Evolutionary conservation across 2,329 filamentous ascomycete species (phyloP), one percentile per base, ranked within the genome.

Genomic region (Alternaria consortialis): DNA sequence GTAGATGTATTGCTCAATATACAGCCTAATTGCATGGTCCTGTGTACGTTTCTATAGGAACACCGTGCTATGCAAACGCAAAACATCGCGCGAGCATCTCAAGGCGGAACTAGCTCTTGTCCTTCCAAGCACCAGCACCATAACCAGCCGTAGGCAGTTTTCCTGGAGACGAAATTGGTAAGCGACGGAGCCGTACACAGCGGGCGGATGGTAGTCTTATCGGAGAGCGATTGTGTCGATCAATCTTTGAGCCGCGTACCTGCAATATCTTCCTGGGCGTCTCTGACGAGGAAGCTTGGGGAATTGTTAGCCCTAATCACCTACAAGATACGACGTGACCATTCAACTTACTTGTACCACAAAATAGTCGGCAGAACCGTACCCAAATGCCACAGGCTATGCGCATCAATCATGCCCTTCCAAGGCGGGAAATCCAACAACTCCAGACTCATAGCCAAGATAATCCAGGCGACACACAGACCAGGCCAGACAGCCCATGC

Each of bases 391-490:
- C 95, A 99, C 65, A 99, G 79, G 73, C 92, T 94, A 81, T 99
- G 95, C 4, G 95, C 95, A 84, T 99, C 95, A 52, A 99, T 80
- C 78, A 90, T 88, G 7, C 92, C 91, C 77, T 87, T 84, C 81
- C 91, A 85, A 2, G 95, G 95, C 55, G 95, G 88, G 73, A 99
- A 99, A 79, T 99, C 95, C 65, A 98, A 87, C 70, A 99, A 79
- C 82, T 99, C 95, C 79, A 99, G 84, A 78, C 94, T 94, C 95
- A 99, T 99, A 36, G 92, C 93, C 76, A 94, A 82, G 70, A 94
- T 88, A 69, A 99, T 86, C 93, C 93, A 97, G 3, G 91, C 91
- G 48, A 98, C 94, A 66, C 94, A 93, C 73, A 97, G 80, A 69
- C 92, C 93, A 0, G 95, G 95, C 91, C 92, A 97, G 58, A 90